Base-by-base conservation (phyloP, 2,329 filamentous ascomycete species). In the Pestalotiopsis sp. region DNA sequence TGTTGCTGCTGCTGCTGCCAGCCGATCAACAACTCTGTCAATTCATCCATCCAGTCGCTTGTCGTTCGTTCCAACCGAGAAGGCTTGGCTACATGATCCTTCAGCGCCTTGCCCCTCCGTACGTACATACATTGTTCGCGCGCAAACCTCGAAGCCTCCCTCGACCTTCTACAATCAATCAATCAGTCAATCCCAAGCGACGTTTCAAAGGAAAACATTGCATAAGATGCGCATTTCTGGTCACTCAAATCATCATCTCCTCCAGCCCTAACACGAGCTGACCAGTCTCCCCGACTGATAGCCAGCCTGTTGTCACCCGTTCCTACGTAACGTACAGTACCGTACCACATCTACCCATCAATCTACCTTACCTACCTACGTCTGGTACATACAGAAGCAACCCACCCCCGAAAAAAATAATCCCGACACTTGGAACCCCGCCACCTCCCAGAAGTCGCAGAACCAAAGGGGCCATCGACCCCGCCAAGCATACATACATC, bases 401-500 rank as follows among this genome's bases (percentile, higher is more conserved):
- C 17, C 20, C 20, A 52, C 45, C 45, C 45, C 45, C 45, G 20
- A 52, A 52, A 45, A 45, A 45, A 52, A 52, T n/a, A 52, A 52
- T 52, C 45, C 38, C 27, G 61, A 38, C 27, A 36, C 23, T 58
- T 36, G 31, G 31, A n/a, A 58, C 64, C 64, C 64, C 64, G 49
- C 64, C 64, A 66, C 25, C 36, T 27, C 14, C 11, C 4, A 17
- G 39, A 45, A 57, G 49, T 58, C 63, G 63, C 31, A 36, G 31
- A 36, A 36, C 14, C 25, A 25, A 45, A 23, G 20, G 31, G 39
- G 20, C 20, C 38, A 52, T 27, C 62, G 27, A 45, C 63, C 63
- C 63, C 69, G 69, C 65, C 67, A 69, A 71, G 68, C 61, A 59
- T 71, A 69, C 31, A n/a, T 25, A 7, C 31, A 62, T 14, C n/a